These are phyloP conservation scores for Aspergillus ruber DNA, from an alignment of 2,329 filamentous ascomycete genomes.

Conservation along the genomic window DNA sequence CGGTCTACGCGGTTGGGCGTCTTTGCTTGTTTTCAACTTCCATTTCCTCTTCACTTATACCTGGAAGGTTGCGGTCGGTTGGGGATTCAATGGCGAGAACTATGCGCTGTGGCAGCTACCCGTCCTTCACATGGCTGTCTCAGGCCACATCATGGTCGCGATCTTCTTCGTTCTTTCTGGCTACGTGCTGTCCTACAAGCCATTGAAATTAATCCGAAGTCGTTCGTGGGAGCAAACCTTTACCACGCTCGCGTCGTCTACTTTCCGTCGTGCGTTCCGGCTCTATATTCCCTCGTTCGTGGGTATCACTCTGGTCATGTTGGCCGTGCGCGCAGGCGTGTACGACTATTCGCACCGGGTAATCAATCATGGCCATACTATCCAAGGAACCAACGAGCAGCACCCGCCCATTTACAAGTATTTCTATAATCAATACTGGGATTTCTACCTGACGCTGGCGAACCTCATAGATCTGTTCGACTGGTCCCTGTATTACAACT, in stretches of 20 bases:
- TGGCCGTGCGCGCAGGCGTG: conserved; percentile 38
- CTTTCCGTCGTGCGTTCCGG: conserved; percentile 39
- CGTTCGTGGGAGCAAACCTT: conserved; percentile 35
- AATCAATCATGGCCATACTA: conserved; percentile 30
- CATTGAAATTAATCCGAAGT: conserved; percentile 33
- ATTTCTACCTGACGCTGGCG: conserved; percentile 29
- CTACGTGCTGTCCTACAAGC: conserved; percentile 42
- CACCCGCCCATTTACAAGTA: conserved; percentile 33
- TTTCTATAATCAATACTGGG: conserved; percentile 29
- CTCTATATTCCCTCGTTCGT: conserved; percentile 38
- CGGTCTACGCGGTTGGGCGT: conserved; percentile 39
- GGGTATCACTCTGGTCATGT: conserved; percentile 35
- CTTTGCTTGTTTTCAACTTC: conserved; percentile 42
- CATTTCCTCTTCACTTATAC: conserved; percentile 42
- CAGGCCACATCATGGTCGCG: conserved; percentile 43
- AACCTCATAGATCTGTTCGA: conserved; percentile 34
- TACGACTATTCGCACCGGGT: conserved; percentile 34
- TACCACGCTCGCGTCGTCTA: conserved; percentile 34
- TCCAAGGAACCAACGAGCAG: conserved; percentile 38
- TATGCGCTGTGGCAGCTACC: conserved; percentile 37
- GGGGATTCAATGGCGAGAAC: conserved; percentile 36
- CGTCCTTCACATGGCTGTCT: conserved; percentile 37
- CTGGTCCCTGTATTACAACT: conserved; percentile 35
- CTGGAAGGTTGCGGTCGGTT: conserved; percentile 34
- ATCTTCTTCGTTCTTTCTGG: conserved; percentile 46